Base-by-base conservation (phyloP, 1,284 basidiomycete species). In the Spongiforma sp. region DNA sequence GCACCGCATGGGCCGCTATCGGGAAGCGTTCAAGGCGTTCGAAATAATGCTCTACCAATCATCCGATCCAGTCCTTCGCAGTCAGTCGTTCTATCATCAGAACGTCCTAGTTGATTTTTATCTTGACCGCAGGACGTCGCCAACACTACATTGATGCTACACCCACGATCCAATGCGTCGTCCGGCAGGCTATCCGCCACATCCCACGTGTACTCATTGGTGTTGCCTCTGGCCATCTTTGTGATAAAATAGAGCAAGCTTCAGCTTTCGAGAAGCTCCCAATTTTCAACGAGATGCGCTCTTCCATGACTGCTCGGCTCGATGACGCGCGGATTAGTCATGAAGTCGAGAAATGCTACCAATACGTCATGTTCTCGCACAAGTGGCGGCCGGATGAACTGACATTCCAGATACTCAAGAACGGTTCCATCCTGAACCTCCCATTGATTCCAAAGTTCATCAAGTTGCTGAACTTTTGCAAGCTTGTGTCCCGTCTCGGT, bases 401-500 rank as follows among this genome's bases (percentile, higher is more conserved):
- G 11, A 6, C 5, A 9, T 54, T 54, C 2, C 52, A 33, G 52
- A n/a, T 32, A 1, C 30, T 54, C 32, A 33, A 54, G 32, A 26
- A 8, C 9, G 15, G 21, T 7, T 34, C 52, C 19, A 26, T 53
- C 1, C 61, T 71, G 3, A 1, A 26, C 2, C 15, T 8, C 10
- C 56, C 64, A 8, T 30, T 52, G 1, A n/a, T n/a, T 14, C 12
- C 17, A 60, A 50, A n/a, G n/a, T n/a, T n/a, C 32, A 8, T 1
- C 37, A 67, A 69, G 19, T 24, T 69, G 5, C 39, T 53, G 21
- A 34, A 0, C 2, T 69, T 67, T 12, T 69, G 64, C 34, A 8
- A 10, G 11, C 33, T 69, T 6, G 52, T 37, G 9, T 60, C 21
- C 3, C 46, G n/a, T 36, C 24, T 64, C 21, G 5, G 30, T 2